Percentiles rank a stretch among this genome's conserved stretches.
Evolutionary conservation across 192 early-diverging fungal genomes (phyloP).

Genomic region (Rhizophagus prolifer): DNA sequence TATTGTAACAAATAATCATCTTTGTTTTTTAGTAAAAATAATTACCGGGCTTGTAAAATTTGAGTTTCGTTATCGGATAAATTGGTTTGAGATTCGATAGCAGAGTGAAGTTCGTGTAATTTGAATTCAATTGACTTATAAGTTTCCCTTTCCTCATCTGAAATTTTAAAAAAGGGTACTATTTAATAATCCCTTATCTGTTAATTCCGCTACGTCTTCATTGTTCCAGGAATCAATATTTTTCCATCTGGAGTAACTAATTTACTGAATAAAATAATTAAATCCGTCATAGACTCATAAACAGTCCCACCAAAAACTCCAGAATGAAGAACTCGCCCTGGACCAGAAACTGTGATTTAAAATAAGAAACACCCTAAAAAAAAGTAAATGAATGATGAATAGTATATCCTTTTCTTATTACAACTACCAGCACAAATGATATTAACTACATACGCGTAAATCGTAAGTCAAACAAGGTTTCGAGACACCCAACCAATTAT

Average conservation of each 20-base stretch:
- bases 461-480: conserved; percentile 99
- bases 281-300: conserved; percentile 98
- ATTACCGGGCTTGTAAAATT: conserved; percentile 75
- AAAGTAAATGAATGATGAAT: conserved; percentile 2
- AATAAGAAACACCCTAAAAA: conserved; percentile 56
- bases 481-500: conserved; percentile 95
- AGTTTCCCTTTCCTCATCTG: conserved; percentile 74
- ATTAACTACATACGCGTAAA: conserved; percentile 60
- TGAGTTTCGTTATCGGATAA: conserved; percentile 76
- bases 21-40: too few relatives aligned
- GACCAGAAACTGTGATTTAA: conserved; percentile 72
- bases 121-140: conserved; percentile 86
- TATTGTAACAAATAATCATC: neutral
- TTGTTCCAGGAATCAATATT: conserved; percentile 88
- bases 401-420: neutral
- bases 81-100: conserved; percentile 71
- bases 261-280: conserved; percentile 78
- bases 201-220: conserved; percentile 86
- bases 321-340: conserved; percentile 91
- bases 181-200: conserved; percentile 41
- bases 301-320: conserved; percentile 93
- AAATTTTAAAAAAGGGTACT: neutral
- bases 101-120: conserved; percentile 74
- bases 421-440: neutral
- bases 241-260: conserved; percentile 83